Percentiles rank a stretch among this genome's conserved stretches.
phyloP scores from a whole-genome alignment of 371 early-diverging fungal genomes.

The Mucor mucedo region DNA sequence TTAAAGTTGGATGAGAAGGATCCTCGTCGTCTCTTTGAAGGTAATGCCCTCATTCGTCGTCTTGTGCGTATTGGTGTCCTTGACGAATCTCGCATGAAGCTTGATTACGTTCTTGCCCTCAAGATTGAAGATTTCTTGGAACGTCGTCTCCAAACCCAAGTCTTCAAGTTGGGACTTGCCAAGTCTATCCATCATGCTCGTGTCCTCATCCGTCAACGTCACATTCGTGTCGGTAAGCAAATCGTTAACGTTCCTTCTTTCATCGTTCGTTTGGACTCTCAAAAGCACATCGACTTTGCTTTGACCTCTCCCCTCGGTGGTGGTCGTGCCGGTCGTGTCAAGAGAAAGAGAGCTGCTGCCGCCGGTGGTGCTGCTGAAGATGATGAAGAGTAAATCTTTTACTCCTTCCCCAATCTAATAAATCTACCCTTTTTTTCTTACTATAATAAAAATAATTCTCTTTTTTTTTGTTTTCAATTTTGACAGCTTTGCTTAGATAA shows the following conservation, averaged over 20 bases:
- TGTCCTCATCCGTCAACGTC: conserved; percentile 97
- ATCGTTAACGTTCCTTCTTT: conserved; percentile 97
- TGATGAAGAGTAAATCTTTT: conserved; percentile 68
- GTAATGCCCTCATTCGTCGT: conserved; percentile 98
- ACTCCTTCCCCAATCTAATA: neutral
- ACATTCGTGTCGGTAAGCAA: conserved; percentile 99
- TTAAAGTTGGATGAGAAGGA: conserved; percentile 98
- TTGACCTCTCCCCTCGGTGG: conserved; percentile 98
- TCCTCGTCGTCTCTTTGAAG: conserved; percentile 98
- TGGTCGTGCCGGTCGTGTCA: conserved; percentile 97
- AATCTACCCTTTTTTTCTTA: too few relatives aligned
- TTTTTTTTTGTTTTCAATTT: too few relatives aligned
- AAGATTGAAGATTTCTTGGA: conserved; percentile 99
- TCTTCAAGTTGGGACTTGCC: conserved; percentile 98
- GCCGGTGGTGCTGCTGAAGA: conserved; percentile 72
- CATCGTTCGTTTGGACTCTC: conserved; percentile 92
- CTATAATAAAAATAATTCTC: too few relatives aligned
- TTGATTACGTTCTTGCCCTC: conserved; percentile 99
- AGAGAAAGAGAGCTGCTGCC: conserved; percentile 87
- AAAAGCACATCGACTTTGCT: conserved; percentile 99
- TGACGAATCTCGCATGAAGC: conserved; percentile 95
- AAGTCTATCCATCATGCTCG: conserved; percentile 99
- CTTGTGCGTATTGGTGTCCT: conserved; percentile 98
- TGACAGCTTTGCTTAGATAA: too few relatives aligned
- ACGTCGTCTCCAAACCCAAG: conserved; percentile 99